phyloP scores from a whole-genome alignment of 2,329 filamentous ascomycete species.

The Monosporascus sp. region DNA sequence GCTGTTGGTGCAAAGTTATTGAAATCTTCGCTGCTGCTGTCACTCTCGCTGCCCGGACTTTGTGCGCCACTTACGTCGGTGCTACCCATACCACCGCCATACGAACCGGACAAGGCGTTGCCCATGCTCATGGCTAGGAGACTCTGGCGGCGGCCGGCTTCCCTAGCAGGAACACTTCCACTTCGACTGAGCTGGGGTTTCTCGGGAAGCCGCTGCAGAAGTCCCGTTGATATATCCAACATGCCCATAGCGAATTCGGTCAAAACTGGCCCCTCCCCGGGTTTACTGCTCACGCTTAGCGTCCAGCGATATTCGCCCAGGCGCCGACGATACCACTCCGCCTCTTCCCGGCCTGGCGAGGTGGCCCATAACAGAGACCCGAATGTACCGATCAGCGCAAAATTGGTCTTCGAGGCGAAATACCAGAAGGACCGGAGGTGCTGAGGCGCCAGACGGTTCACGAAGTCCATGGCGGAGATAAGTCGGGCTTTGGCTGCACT shows the following conservation, averaged over 20 bases:
- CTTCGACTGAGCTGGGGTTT: slow-evolving; percentile 61
- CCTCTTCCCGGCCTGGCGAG: slow-evolving; percentile 79
- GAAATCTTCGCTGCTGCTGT: slow-evolving; percentile 54
- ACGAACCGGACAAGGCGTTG: slow-evolving; percentile 25
- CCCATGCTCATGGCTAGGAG: slow-evolving; percentile 31
- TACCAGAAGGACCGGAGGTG: slow-evolving; percentile 93
- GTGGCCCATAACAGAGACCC: slow-evolving; percentile 87
- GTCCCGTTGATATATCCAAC: slow-evolving; percentile 64
- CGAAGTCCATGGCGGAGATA: slow-evolving; percentile 95
- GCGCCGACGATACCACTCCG: slow-evolving; percentile 83
- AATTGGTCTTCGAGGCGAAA: slow-evolving; percentile 82
- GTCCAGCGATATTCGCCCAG: slow-evolving; percentile 93
- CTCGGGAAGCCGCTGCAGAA: slow-evolving; percentile 65
- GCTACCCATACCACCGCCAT: slow-evolving; percentile 38
- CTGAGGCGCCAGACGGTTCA: slow-evolving; percentile 81
- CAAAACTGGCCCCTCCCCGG: slow-evolving; percentile 51
- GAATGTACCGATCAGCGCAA: slow-evolving; percentile 91
- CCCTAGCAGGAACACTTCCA: slow-evolving; percentile 45
- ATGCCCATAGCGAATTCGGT: slow-evolving; percentile 73
- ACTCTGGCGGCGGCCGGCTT: slow-evolving; percentile 31
- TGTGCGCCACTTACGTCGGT: slow-evolving; percentile 45
- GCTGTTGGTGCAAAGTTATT: slow-evolving; percentile 35
- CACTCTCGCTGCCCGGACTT: slow-evolving; percentile 45
- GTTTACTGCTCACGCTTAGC: slow-evolving; percentile 75
- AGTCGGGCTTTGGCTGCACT: slow-evolving; percentile 89